Conservation (phyloP, 345 rosid genomes). For the Bruguiera parviflora region DNA sequence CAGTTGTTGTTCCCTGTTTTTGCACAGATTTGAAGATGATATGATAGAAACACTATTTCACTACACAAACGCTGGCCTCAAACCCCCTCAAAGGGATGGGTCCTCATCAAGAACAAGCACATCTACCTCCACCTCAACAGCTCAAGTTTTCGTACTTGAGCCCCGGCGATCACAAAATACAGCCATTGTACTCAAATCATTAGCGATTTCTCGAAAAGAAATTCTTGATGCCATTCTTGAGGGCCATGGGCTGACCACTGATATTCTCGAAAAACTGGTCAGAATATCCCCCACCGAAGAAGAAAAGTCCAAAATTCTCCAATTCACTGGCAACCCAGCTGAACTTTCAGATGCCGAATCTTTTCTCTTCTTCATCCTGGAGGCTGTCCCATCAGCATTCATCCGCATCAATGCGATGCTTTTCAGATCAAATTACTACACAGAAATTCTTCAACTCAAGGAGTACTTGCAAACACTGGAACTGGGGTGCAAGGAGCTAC, state of each 20-base stretch:
- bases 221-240: slow-evolving; percentile 44
- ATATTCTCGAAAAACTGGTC: slow-evolving; percentile 63
- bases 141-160: slow-evolving; percentile 48
- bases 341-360: slow-evolving; percentile 71
- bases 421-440: slow-evolving; percentile 56
- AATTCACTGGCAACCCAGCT: slow-evolving; percentile 44
- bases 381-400: slow-evolving; percentile 68
- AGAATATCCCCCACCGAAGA: slow-evolving; percentile 67
- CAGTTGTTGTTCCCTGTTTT: slow-evolving; percentile 7
- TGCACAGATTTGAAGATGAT: slow-evolving; percentile 50
- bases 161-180: slow-evolving; percentile 54
- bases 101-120: slow-evolving; percentile 18
- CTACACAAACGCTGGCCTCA: slow-evolving; percentile 24
- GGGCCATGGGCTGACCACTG: slow-evolving; percentile 48
- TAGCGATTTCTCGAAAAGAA: slow-evolving; percentile 37
- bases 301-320: slow-evolving; percentile 54
- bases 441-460: slow-evolving; percentile 56
- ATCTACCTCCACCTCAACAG: slow-evolving; percentile 22
- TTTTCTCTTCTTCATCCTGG: slow-evolving; percentile 58
- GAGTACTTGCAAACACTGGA: slow-evolving; percentile 54
- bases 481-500: slow-evolving; percentile 58
- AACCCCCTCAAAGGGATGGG: slow-evolving; percentile 11
- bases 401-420: slow-evolving; percentile 57
- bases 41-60: slow-evolving; percentile 48
- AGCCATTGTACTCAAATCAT: slow-evolving; percentile 55